Percentiles rank a stretch among this genome's conserved stretches.
These are phyloP conservation scores for Basipetospora chlamydospora DNA, from an alignment of 2,329 filamentous ascomycete genomes.

Conservation along the genomic window DNA sequence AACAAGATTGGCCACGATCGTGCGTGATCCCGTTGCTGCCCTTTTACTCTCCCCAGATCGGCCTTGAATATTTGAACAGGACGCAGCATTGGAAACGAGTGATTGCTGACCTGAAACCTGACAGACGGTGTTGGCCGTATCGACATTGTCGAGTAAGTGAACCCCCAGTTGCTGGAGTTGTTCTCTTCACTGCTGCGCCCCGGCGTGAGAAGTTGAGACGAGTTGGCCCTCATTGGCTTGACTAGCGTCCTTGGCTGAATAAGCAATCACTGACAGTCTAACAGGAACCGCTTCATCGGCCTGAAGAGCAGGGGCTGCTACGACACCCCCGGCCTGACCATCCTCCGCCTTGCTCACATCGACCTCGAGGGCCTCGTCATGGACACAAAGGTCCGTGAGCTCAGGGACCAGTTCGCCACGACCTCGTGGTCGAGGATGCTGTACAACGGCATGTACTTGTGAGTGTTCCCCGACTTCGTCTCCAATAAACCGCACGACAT, in stretches of 20 bases:
- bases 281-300: constrained; percentile 11
- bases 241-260: too few relatives aligned
- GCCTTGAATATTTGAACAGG: too few relatives aligned
- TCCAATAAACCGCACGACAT: constrained; percentile 2
- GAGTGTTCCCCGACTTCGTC: constrained; percentile 2
- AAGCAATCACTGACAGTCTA: too few relatives aligned
- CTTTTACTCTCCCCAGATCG: too few relatives aligned
- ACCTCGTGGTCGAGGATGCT: constrained; percentile 24
- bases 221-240: too few relatives aligned
- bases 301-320: constrained; percentile 38
- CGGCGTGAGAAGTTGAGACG: too few relatives aligned
- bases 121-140: constrained; percentile 59
- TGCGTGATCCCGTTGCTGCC: too few relatives aligned
- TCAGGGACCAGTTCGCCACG: constrained; percentile 38
- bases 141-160: constrained; percentile 34
- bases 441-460: constrained; percentile 30
- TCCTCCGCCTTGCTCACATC: constrained; percentile 16
- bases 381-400: constrained; percentile 36
- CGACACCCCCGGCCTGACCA: constrained; percentile 18
- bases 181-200: too few relatives aligned
- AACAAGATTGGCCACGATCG: constrained; percentile 48
- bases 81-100: too few relatives aligned
- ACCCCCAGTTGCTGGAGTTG: too few relatives aligned
- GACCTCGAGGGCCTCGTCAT: constrained; percentile 43
- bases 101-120: too few relatives aligned